Percentiles rank a stretch among this genome's conserved stretches.
phyloP scores from a whole-genome alignment of 2,329 filamentous ascomycete species.

The Cladophialophora carrionii region DNA sequence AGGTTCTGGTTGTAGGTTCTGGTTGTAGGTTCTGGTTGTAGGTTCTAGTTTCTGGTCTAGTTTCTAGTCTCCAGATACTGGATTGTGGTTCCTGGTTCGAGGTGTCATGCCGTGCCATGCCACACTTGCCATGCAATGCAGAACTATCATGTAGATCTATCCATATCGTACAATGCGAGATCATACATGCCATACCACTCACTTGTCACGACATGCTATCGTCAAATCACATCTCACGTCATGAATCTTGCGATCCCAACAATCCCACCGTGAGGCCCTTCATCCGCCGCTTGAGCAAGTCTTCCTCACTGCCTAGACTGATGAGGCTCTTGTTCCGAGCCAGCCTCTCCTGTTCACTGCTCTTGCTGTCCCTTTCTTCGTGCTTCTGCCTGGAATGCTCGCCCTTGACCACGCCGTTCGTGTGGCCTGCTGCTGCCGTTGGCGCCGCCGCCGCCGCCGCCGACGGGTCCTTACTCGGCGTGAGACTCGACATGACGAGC shows the following conservation, averaged over 20 bases:
- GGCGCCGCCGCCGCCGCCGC: not conserved
- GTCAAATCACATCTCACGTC: not conserved
- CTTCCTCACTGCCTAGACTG: conserved; percentile 60
- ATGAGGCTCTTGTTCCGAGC: conserved; percentile 53
- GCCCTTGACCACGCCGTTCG: conserved; percentile 13
- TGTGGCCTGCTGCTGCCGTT: not conserved
- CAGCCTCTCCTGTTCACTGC: conserved; percentile 21
- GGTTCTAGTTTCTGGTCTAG: not conserved
- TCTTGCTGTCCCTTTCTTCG: conserved; percentile 27
- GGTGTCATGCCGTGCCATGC: too few relatives aligned
- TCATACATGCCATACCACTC: not conserved
- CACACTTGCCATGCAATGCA: too few relatives aligned
- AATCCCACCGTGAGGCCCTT: conserved; percentile 57
- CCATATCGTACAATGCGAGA: not conserved
- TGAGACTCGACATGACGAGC: conserved; percentile 38
- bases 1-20: not conserved
- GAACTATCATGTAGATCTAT: not conserved
- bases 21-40: not conserved
- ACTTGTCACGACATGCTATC: not conserved
- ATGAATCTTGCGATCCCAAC: conserved; percentile 47
- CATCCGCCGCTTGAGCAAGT: conserved; percentile 61
- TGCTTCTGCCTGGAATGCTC: conserved; percentile 17
- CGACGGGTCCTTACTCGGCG: conserved; percentile 13
- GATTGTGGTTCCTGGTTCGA: not conserved
- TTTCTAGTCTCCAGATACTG: not conserved